Evolutionary conservation across 2,329 filamentous ascomycete species (phyloP).

Genomic region (Curvularia sp.): DNA sequence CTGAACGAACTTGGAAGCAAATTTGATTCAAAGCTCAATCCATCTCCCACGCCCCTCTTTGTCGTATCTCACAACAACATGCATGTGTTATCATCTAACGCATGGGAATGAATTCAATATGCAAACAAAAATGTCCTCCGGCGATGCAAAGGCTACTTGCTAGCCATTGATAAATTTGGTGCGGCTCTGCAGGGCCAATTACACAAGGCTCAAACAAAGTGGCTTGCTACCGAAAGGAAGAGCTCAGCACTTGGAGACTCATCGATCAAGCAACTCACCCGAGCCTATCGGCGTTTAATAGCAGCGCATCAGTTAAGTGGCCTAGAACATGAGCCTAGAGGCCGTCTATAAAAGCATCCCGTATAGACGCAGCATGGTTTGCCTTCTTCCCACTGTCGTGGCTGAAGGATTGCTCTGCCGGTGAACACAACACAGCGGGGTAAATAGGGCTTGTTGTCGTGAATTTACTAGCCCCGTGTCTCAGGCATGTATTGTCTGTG

Average conservation of each 20-base stretch:
- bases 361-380: background rate
- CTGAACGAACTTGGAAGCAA: background rate
- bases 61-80: background rate
- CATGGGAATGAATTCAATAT: background rate
- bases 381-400: background rate
- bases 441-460: constrained; percentile 1
- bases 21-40: background rate
- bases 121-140: background rate
- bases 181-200: background rate
- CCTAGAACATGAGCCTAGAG: background rate
- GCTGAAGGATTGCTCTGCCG: constrained; percentile 4
- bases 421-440: constrained; percentile 9
- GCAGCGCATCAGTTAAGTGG: background rate
- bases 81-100: background rate
- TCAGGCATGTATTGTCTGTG: constrained; percentile 4
- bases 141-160: background rate
- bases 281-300: background rate
- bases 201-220: background rate
- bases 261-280: background rate
- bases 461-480: constrained; percentile 6
- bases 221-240: background rate
- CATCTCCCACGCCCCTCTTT: background rate
- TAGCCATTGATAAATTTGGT: background rate
- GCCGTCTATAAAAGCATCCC: background rate
- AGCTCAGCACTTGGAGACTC: background rate